Evolutionary conservation across 1,284 basidiomycete genomes (phyloP).

Genomic region (Ganoderma meredithae): DNA sequence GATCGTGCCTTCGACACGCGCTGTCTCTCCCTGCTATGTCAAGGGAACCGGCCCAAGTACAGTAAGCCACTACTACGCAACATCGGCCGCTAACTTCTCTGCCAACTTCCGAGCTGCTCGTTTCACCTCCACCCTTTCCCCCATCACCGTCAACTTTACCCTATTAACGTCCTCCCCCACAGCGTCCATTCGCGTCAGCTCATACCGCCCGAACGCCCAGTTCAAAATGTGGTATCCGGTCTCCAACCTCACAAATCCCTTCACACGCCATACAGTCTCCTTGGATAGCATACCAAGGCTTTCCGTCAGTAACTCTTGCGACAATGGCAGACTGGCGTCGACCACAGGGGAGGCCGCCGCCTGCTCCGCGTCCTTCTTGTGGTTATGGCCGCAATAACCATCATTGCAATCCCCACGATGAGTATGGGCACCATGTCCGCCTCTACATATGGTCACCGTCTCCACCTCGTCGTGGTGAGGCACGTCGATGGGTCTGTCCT

Average conservation of each 20-base stretch:
- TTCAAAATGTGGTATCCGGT: slow-evolving; percentile 73
- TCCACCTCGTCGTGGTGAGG: slow-evolving; percentile 85
- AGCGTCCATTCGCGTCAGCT: slow-evolving; percentile 57
- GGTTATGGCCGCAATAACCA: slow-evolving; percentile 25
- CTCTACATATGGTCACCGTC: slow-evolving; percentile 68
- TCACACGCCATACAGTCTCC: slow-evolving; percentile 79
- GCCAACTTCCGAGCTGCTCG: slow-evolving; percentile 66
- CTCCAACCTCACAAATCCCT: slow-evolving; percentile 78
- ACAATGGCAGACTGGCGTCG: slow-evolving; percentile 11
- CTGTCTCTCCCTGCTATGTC: too few species aligned
- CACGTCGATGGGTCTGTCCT: slow-evolving; percentile 38
- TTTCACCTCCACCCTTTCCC: slow-evolving; percentile 82
- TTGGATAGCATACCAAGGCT: slow-evolving; percentile 67
- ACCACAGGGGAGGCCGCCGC: neutral
- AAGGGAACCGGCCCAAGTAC: neutral
- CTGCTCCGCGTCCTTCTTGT: slow-evolving; percentile 16
- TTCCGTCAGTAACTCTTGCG: slow-evolving; percentile 46
- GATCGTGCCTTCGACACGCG: too few species aligned
- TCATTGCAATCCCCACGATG: slow-evolving; percentile 5
- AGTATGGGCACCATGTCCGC: slow-evolving; percentile 41
- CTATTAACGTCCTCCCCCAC: slow-evolving; percentile 43
- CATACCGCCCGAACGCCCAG: slow-evolving; percentile 90
- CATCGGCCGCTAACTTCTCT: slow-evolving; percentile 52
- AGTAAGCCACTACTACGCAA: slow-evolving; percentile 11
- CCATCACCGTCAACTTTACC: slow-evolving; percentile 84